Base-by-base conservation (phyloP, 805 yeast species). In the Scheffersomyces lignosus region DNA sequence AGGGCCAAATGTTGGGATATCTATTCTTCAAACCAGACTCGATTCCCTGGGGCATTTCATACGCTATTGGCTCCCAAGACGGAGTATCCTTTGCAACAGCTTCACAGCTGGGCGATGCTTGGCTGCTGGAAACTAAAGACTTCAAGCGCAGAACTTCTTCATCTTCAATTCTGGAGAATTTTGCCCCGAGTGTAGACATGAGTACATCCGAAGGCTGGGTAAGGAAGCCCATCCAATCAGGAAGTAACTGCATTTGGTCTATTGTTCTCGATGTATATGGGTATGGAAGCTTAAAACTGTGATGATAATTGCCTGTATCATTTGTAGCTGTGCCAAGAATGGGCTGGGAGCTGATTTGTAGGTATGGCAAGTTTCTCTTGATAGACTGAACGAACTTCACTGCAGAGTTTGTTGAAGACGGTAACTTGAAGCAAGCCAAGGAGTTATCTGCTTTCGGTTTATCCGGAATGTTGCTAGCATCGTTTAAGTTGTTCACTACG, bases 1-100 rank as follows among this genome's bases (percentile, higher is more conserved):
- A 71, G 0, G 77, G 77, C 74, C 74, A 71, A 7, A 71, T 61
- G 36, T 71, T 70, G 26, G 68, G 64, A 51, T 71, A 71, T 31
- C 77, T 48, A 42, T 71, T 45, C 26, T 45, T 45, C 32, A 42
- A 45, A 3, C 49, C 49, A 20, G 56, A 62, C 41, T 71, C 77
- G 7, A 71, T 60, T 0, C 77, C 77, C 36, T 57, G 50, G 1
- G 76, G 75, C 13, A 70, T 52, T 33, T 58, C 56, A 39, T 67
- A 70, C n/a, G n/a, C n/a, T n/a, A n/a, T n/a, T n/a, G n/a, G n/a
- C n/a, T n/a, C n/a, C n/a, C 36, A 38, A 41, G 48, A 23, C 12
- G 26, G 12, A 23, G 26, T 10, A 23, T 10, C 26, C 26, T 10
- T 10, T 10, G n/a, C 26, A 30, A 42, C 39, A 24, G 22, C 16